These are phyloP conservation scores for Termitomyces sp. DNA, from an alignment of 768 basidiomycete genomes.

Conservation along the genomic window DNA sequence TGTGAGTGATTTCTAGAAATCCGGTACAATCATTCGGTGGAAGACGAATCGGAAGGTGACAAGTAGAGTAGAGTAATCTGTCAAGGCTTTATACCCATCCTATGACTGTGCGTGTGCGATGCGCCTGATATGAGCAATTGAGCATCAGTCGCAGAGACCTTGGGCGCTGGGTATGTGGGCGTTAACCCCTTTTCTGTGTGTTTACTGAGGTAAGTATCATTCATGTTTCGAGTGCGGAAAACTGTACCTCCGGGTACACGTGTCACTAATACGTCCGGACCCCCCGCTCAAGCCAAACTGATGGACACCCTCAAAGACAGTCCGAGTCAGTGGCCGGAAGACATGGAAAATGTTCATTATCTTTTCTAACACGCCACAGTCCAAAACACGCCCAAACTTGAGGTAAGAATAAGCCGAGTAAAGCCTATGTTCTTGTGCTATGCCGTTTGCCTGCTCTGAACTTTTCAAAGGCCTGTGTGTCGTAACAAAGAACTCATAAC, in stretches of 20 bases:
- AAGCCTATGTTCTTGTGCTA: neutral
- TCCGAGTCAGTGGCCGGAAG: slow-evolving; percentile 21
- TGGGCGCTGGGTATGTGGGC: neutral
- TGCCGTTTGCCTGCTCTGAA: neutral
- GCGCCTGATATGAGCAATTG: neutral
- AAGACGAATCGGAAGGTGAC: neutral
- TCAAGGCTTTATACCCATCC: neutral
- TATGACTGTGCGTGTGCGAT: neutral
- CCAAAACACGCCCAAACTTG: slow-evolving; percentile 3
- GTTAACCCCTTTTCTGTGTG: neutral
- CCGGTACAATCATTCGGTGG: neutral
- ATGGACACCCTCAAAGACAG: slow-evolving; percentile 1
- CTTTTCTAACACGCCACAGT: slow-evolving; percentile 15
- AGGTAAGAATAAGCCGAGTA: neutral
- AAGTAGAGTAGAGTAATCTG: neutral
- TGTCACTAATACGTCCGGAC: slow-evolving; percentile 6
- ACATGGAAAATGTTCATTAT: slow-evolving; percentile 14
- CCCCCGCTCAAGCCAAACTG: slow-evolving; percentile 13
- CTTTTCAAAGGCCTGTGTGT: neutral
- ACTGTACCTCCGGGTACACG: slow-evolving; percentile 6
- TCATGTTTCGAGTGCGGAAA: neutral
- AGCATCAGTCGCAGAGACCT: neutral
- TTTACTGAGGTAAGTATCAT: neutral
- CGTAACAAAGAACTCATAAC: neutral
- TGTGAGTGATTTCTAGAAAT: neutral